Evolutionary conservation across 257 asterid species (phyloP).

Genomic region (Petunia axillaris): DNA sequence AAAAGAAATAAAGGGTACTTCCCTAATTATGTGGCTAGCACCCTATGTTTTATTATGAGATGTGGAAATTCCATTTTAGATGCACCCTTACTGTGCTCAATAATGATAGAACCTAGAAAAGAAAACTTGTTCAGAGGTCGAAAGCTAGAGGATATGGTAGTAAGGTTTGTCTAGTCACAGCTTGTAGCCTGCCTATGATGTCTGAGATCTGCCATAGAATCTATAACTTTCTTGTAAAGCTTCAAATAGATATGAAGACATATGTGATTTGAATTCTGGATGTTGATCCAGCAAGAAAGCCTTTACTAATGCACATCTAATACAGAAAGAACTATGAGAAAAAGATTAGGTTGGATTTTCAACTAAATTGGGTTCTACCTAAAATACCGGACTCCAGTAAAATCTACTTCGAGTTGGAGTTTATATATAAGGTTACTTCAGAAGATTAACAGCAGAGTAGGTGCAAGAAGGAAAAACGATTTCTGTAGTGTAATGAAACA

Average conservation of each 20-base stretch:
- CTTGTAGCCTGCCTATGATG: neutral
- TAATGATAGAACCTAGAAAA: neutral
- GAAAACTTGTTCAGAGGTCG: neutral
- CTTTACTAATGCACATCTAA: neutral
- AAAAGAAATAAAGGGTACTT: neutral
- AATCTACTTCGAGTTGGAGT: neutral
- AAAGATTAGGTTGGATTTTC: neutral
- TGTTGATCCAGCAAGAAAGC: neutral
- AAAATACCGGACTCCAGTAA: too few species aligned
- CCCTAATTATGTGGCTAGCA: neutral
- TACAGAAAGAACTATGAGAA: neutral
- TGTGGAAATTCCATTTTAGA: neutral
- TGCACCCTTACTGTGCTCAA: neutral
- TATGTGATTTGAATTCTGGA: neutral
- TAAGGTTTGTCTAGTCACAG: neutral
- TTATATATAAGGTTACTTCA: neutral
- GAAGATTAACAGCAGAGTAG: neutral
- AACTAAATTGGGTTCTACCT: constrained; percentile 1
- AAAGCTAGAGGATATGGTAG: neutral
- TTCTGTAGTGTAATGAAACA: too few species aligned
- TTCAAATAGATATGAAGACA: neutral
- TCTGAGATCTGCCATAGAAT: constrained; percentile 1
- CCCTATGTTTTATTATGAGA: neutral
- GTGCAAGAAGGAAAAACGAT: constrained; percentile 14
- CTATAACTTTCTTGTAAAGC: neutral